A percentile compares a stretch with the other conserved stretches of the same genome.
Evolutionary conservation across 441 rosid species (phyloP).

Genomic region (Viola pubescens): DNA sequence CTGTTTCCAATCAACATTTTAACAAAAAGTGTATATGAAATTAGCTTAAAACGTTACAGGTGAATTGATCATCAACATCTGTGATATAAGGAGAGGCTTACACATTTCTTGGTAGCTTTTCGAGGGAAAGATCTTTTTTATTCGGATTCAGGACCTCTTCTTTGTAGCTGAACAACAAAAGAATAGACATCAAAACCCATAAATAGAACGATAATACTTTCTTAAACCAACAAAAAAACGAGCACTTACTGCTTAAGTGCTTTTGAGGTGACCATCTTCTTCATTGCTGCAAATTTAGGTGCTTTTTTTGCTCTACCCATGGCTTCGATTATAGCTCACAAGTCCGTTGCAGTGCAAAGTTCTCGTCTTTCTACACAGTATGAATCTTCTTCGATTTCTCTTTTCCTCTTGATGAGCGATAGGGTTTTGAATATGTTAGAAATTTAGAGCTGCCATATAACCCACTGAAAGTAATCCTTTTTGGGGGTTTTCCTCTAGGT

Average conservation of each 20-base stretch:
- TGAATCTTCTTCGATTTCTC: no score
- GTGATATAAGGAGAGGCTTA: slow-evolving; percentile 26
- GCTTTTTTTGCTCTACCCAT: slow-evolving; percentile 81
- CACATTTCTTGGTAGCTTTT: slow-evolving; percentile 79
- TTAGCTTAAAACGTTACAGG: no score
- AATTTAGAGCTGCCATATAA: no score
- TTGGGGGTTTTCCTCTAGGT: no score
- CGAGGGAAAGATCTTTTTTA: slow-evolving; percentile 51
- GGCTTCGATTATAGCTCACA: background rate
- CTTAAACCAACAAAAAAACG: background rate
- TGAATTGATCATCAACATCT: no score
- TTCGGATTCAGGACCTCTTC: slow-evolving; percentile 78
- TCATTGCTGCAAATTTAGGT: slow-evolving; percentile 71
- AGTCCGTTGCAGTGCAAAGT: no score
- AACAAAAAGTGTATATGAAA: no score
- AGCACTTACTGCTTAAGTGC: slow-evolving; percentile 53
- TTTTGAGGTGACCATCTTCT: slow-evolving; percentile 62
- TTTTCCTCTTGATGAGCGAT: no score
- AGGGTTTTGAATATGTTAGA: no score
- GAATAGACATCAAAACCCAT: background rate
- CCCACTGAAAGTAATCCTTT: no score
- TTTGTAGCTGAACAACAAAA: slow-evolving; percentile 40
- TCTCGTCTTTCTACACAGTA: no score
- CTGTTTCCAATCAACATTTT: slow-evolving; percentile 13
- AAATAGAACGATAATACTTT: background rate